These are phyloP conservation scores for Trametes hirsuta DNA, from an alignment of 1,284 basidiomycete species.

Conservation along the genomic window DNA sequence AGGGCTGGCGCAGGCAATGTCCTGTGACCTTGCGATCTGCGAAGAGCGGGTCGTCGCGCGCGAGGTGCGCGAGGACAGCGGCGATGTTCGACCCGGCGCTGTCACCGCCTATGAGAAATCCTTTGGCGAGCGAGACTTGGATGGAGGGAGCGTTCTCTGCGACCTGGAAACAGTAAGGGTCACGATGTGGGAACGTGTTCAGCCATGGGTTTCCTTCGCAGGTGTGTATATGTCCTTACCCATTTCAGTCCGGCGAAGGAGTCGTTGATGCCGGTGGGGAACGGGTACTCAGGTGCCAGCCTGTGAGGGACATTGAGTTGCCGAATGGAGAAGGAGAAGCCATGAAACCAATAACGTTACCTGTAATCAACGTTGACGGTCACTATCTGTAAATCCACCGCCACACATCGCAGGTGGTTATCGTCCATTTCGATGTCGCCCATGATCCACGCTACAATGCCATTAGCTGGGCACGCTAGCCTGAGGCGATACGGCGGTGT, in stretches of 20 bases:
- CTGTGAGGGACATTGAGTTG: conserved; percentile 12
- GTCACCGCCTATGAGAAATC: conserved; percentile 30
- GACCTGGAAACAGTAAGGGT: neutral
- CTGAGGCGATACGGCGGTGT: too few species aligned
- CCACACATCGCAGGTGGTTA: conserved; percentile 2
- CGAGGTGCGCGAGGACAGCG: conserved; percentile 21
- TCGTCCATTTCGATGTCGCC: conserved; percentile 19
- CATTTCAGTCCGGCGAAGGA: too few species aligned
- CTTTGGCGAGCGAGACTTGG: conserved; percentile 13
- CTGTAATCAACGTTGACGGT: conserved; percentile 17
- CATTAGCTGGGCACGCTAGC: neutral
- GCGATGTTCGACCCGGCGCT: conserved; percentile 31
- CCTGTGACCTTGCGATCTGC: conserved; percentile 14
- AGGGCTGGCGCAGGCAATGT: conserved; percentile 16
- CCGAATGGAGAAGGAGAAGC: neutral
- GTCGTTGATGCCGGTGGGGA: too few species aligned
- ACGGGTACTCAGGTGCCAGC: conserved; percentile 31
- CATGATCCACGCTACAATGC: conserved; percentile 8
- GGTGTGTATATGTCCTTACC: too few species aligned
- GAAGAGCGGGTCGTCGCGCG: conserved; percentile 28
- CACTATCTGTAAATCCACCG: conserved; percentile 8
- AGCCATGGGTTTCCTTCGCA: too few species aligned
- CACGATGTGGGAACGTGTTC: too few species aligned
- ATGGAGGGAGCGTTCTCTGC: conserved; percentile 7
- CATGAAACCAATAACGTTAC: neutral